Conservation (phyloP, 2,329 filamentous ascomycete species). For the Pseudopithomyces maydicus region DNA sequence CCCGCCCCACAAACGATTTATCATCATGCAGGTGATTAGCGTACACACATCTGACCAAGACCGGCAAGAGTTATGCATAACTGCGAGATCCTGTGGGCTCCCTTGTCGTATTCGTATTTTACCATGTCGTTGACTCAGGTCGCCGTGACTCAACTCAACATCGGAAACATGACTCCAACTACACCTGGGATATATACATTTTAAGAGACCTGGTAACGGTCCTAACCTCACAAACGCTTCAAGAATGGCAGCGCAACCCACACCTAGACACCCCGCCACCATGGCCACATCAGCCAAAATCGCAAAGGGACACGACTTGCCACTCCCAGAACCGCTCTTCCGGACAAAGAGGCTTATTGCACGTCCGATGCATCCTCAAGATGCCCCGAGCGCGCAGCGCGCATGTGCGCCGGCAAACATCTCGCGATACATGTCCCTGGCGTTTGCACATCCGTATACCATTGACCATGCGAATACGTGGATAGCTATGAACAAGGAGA, state of each 20-base stretch:
- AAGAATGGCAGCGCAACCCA: constrained; percentile 5
- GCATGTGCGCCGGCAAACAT: constrained; percentile 39
- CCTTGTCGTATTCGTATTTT: neutral
- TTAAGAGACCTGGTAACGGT: no score
- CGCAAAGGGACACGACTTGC: constrained; percentile 11
- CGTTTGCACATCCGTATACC: constrained; percentile 49
- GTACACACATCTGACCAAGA: no score
- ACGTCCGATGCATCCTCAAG: constrained; percentile 38
- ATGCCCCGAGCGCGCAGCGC: constrained; percentile 29
- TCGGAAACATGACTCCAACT: no score
- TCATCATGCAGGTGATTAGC: no score
- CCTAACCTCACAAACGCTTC: neutral
- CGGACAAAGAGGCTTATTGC: constrained; percentile 32
- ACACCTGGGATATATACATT: no score
- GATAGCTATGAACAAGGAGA: constrained; percentile 31
- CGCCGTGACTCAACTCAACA: neutral
- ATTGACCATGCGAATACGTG: constrained; percentile 36
- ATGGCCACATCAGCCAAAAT: constrained; percentile 24
- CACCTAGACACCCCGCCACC: constrained; percentile 4
- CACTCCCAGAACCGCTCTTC: constrained; percentile 36
- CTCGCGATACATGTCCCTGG: constrained; percentile 41
- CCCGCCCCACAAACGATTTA: no score
- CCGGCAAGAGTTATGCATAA: no score
- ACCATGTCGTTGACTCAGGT: neutral
- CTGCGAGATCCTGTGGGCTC: no score